These are phyloP conservation scores for Sporothrix mexicana DNA, from an alignment of 2,329 filamentous ascomycete species.

Conservation along the genomic window DNA sequence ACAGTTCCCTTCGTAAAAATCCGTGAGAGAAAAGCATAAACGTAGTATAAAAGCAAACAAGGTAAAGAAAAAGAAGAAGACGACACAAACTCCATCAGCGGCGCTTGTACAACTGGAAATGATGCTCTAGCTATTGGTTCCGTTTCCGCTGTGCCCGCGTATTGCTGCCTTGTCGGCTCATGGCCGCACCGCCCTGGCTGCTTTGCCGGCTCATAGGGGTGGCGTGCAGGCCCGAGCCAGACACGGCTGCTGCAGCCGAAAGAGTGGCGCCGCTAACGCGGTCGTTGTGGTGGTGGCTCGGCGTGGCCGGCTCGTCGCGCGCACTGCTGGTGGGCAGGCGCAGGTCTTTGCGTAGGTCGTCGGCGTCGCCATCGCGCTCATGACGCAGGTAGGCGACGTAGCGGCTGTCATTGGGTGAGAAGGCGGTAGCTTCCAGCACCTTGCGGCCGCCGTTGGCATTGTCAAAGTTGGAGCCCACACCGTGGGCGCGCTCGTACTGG, in stretches of 20 bases:
- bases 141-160: constrained; percentile 42
- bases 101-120: background rate
- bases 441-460: constrained; percentile 59
- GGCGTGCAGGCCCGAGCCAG: constrained; percentile 1
- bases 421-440: constrained; percentile 61
- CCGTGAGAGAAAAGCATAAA: background rate
- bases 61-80: background rate
- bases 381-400: constrained; percentile 57
- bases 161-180: constrained; percentile 60
- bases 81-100: background rate
- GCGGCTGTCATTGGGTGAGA: constrained; percentile 54
- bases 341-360: constrained; percentile 57
- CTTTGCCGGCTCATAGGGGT: constrained; percentile 63
- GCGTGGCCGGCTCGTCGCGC: constrained; percentile 51
- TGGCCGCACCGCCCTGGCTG: constrained; percentile 60
- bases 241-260: constrained; percentile 39
- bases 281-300: constrained; percentile 33
- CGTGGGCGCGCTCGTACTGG: constrained; percentile 60
- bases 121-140: constrained; percentile 29
- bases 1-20: constrained; percentile 6
- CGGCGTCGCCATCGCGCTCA: constrained; percentile 53
- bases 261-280: background rate
- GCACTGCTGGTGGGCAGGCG: constrained; percentile 55
- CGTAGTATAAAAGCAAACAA: background rate
- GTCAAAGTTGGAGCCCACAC: constrained; percentile 62